Conservation (phyloP, 1,284 basidiomycete genomes). For the Caloboletus inedulis region DNA sequence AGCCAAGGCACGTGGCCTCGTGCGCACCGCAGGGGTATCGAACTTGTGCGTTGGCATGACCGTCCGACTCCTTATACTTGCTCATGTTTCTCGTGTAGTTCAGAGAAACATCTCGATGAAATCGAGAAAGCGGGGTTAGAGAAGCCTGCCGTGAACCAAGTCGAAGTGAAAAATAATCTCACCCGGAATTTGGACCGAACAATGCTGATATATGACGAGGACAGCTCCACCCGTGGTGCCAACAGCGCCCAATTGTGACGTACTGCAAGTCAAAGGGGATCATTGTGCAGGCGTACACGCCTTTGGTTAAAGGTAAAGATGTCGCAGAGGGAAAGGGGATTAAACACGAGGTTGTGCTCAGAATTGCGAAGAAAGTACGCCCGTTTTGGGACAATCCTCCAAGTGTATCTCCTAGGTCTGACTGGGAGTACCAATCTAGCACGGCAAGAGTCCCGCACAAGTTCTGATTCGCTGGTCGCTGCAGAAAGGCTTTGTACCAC, state of each 20-base stretch:
- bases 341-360: conserved; percentile 35
- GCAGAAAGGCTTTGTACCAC: conserved; percentile 48
- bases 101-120: conserved; percentile 43
- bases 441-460: conserved; percentile 50
- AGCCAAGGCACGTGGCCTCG: conserved; percentile 48
- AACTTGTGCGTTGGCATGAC: conserved; percentile 48
- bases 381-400: background rate
- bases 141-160: conserved; percentile 52
- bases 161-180: conserved; percentile 36
- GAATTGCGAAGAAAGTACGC: conserved; percentile 40
- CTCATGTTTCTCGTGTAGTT: conserved; percentile 14
- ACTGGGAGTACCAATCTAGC: conserved; percentile 13
- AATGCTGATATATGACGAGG: background rate
- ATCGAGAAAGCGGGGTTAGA: conserved; percentile 39
- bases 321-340: conserved; percentile 30
- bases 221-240: conserved; percentile 55
- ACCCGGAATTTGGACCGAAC: background rate
- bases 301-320: conserved; percentile 40
- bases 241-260: conserved; percentile 47
- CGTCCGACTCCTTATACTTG: background rate
- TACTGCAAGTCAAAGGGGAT: conserved; percentile 49
- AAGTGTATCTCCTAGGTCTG: background rate
- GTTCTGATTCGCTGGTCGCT: conserved; percentile 69
- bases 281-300: conserved; percentile 51
- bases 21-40: conserved; percentile 57